A percentile compares a stretch with the other conserved stretches of the same genome.
Conservation (phyloP, 768 basidiomycete species). For the Brasilioporus rufonigricans region DNA sequence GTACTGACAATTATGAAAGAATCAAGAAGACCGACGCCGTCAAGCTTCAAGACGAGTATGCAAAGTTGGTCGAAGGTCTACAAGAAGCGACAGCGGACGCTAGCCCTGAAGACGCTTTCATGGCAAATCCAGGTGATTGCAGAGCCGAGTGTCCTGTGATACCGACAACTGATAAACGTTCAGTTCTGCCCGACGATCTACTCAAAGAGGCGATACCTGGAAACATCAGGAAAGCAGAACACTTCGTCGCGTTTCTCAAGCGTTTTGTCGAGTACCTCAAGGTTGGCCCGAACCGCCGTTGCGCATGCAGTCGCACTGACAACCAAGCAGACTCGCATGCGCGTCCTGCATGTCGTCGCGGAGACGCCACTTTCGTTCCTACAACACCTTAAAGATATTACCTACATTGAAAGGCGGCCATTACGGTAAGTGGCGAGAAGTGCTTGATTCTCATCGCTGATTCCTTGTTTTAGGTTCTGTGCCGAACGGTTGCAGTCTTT, state of each 20-base stretch:
- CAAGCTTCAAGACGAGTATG: constrained; percentile 95
- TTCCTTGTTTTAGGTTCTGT: constrained; percentile 67
- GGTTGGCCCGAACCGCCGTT: constrained; percentile 39
- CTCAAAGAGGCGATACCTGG: constrained; percentile 95
- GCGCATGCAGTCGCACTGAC: constrained; percentile 8
- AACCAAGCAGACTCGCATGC: constrained; percentile 84
- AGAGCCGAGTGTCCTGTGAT: background rate
- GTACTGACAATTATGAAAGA: constrained; percentile 41
- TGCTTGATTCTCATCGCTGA: background rate
- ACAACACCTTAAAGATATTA: constrained; percentile 98
- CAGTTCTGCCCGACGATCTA: constrained; percentile 92
- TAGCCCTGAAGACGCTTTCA: constrained; percentile 73
- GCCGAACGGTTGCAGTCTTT: constrained; percentile 94
- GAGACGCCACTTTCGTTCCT: constrained; percentile 97
- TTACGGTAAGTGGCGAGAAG: constrained; percentile 58
- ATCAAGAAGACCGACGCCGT: constrained; percentile 92
- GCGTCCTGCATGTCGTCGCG: constrained; percentile 98
- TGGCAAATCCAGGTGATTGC: constrained; percentile 82
- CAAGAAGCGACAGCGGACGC: constrained; percentile 67
- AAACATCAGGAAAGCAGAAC: constrained; percentile 97
- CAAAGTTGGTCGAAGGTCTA: constrained; percentile 90
- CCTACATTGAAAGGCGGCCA: constrained; percentile 94
- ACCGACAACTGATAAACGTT: background rate
- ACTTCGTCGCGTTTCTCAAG: constrained; percentile 97
- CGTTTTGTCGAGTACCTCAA: constrained; percentile 99